Percentiles rank a stretch among this genome's conserved stretches.
These are phyloP conservation scores for Kokia cookei DNA, from an alignment of 441 rosid species.

Conservation along the genomic window DNA sequence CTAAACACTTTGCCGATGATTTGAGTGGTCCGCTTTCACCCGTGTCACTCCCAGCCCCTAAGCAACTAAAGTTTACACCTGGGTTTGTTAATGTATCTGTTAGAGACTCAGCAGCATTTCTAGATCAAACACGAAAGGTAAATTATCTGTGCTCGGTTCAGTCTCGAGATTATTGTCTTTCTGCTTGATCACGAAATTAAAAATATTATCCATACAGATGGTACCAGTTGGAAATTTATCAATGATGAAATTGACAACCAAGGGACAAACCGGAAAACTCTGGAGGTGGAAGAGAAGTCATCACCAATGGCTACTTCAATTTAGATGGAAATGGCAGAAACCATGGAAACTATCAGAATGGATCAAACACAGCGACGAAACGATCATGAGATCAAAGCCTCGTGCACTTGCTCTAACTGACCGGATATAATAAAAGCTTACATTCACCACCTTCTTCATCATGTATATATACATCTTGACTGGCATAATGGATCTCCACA, in stretches of 20 bases:
- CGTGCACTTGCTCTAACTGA: conserved; percentile 31
- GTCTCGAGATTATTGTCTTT: conserved; percentile 7
- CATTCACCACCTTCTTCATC: conserved; percentile 9
- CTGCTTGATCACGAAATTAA: background rate
- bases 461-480: conserved; percentile 19
- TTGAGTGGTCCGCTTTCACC: conserved; percentile 47
- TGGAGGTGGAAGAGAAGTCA: conserved; percentile 88
- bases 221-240: conserved; percentile 39
- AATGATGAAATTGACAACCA: conserved; percentile 41
- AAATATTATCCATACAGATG: conserved; percentile 31
- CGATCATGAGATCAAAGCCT: conserved; percentile 49
- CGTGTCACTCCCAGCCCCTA: conserved; percentile 52
- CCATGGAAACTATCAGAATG: conserved; percentile 82
- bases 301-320: conserved; percentile 72
- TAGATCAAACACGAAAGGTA: conserved; percentile 43
- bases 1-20: conserved; percentile 42
- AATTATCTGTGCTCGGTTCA: background rate
- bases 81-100: conserved; percentile 43
- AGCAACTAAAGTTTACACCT: conserved; percentile 58
- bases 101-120: conserved; percentile 45
- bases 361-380: conserved; percentile 70
- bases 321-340: conserved; percentile 82
- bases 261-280: conserved; percentile 57
- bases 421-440: conserved; percentile 22
- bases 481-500: conserved; percentile 9